Conservation (phyloP, 2,329 filamentous ascomycete genomes). For the Fusarium sp. region DNA sequence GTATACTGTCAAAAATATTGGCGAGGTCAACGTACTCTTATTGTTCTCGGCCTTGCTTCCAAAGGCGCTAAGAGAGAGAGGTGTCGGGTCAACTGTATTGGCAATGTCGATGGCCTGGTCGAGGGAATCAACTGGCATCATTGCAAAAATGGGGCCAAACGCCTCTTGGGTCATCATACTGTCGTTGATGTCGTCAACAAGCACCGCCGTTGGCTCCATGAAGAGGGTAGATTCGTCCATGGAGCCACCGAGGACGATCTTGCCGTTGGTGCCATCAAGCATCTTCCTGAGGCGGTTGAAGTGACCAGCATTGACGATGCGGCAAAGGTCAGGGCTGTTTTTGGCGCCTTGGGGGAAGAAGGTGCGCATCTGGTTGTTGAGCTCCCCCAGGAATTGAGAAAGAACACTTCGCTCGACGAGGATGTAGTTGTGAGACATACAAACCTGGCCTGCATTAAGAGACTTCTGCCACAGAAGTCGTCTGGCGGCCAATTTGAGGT, state of each 20-base stretch:
- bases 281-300: conserved; percentile 88
- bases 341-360: conserved; percentile 88
- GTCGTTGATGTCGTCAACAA: conserved; percentile 73
- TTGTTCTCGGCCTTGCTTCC: conserved; percentile 81
- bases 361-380: conserved; percentile 75
- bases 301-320: conserved; percentile 82
- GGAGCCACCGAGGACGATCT: conserved; percentile 86
- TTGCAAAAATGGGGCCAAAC: conserved; percentile 91
- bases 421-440: conserved; percentile 92
- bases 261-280: conserved; percentile 84
- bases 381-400: conserved; percentile 75
- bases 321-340: conserved; percentile 78
- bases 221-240: conserved; percentile 83
- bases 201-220: conserved; percentile 93
- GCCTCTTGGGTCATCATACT: conserved; percentile 87
- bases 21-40: conserved; percentile 63
- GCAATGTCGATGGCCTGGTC: conserved; percentile 86
- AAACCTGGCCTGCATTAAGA: conserved; percentile 88
- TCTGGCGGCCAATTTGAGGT: conserved; percentile 82
- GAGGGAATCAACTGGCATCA: conserved; percentile 80
- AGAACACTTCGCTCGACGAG: conserved; percentile 81
- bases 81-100: conserved; percentile 83
- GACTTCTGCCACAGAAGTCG: conserved; percentile 90
- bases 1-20: not conserved
- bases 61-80: conserved; percentile 86